phyloP scores from a whole-genome alignment of 768 basidiomycete genomes.

The Hirschioporus abietinus region DNA sequence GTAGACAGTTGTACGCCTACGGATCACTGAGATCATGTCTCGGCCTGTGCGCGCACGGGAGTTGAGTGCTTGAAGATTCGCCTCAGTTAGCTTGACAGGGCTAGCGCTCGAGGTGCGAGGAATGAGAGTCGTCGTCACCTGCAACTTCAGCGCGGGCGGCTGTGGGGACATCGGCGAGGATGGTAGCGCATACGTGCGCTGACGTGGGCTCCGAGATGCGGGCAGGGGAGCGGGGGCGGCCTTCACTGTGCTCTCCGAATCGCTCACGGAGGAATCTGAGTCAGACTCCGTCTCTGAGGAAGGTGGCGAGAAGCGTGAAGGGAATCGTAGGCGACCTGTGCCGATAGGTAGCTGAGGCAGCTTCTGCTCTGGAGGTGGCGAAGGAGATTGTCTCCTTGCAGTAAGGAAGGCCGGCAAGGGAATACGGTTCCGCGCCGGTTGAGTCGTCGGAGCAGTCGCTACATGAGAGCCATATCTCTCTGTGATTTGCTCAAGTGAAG shows the following conservation, averaged over 20 bases:
- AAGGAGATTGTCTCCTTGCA: background rate
- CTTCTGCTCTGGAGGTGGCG: slow-evolving; percentile 6
- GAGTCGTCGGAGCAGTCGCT: slow-evolving; percentile 20
- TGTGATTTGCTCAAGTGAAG: slow-evolving; percentile 74
- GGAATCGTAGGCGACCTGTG: slow-evolving; percentile 25
- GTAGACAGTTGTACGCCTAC: slow-evolving; percentile 43
- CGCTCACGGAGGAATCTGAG: background rate
- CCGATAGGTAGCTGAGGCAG: slow-evolving; percentile 14
- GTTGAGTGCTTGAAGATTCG: slow-evolving; percentile 45
- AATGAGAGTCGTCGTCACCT: slow-evolving; percentile 44
- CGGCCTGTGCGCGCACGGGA: slow-evolving; percentile 52
- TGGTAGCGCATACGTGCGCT: slow-evolving; percentile 16
- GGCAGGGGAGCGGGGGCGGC: background rate
- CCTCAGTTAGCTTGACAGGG: slow-evolving; percentile 45
- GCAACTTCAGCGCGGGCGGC: slow-evolving; percentile 30
- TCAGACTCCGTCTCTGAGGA: slow-evolving; percentile 1
- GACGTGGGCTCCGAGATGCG: background rate
- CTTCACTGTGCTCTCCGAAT: slow-evolving; percentile 2
- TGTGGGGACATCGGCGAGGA: slow-evolving; percentile 33
- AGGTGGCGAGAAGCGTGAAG: slow-evolving; percentile 14
- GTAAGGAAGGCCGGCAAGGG: slow-evolving; percentile 32
- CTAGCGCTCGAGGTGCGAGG: slow-evolving; percentile 40
- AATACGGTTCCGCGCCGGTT: slow-evolving; percentile 11
- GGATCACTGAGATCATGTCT: slow-evolving; percentile 62
- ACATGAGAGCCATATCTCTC: slow-evolving; percentile 47